These are phyloP conservation scores for Schizophyllum commune DNA, from an alignment of 1,284 basidiomycete species.

Conservation along the genomic window DNA sequence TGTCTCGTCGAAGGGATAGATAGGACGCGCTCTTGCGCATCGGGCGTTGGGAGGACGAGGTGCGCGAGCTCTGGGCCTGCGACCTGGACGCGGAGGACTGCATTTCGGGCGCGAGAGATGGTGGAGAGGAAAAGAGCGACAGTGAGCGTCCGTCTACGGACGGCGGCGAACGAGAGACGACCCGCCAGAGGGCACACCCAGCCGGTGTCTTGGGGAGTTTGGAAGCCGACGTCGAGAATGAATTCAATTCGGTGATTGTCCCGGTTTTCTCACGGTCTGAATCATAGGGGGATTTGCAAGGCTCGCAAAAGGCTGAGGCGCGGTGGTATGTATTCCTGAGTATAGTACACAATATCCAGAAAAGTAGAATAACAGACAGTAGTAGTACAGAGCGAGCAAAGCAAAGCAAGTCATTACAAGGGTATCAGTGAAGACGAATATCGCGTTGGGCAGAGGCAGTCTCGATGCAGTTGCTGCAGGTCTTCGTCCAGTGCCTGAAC, in stretches of 20 bases:
- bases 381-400: background rate
- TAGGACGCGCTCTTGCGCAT: constrained; percentile 46
- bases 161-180: constrained; percentile 6
- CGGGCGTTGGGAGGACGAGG: constrained; percentile 19
- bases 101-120: constrained; percentile 18
- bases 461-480: constrained; percentile 19
- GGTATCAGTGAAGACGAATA: constrained; percentile 15
- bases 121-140: constrained; percentile 7
- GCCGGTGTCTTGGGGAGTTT: background rate
- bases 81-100: constrained; percentile 29
- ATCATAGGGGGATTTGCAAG: background rate
- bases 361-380: background rate
- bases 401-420: background rate
- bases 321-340: background rate
- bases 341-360: background rate
- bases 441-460: constrained; percentile 19
- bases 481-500: constrained; percentile 28
- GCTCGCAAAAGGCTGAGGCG: background rate
- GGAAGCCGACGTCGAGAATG: background rate
- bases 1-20: constrained; percentile 46
- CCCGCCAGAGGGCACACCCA: background rate
- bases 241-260: background rate
- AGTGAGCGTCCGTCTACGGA: constrained; percentile 9
- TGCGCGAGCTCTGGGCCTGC: constrained; percentile 18
- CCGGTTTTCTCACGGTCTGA: background rate